Base-by-base conservation (phyloP, 495 filamentous ascomycete species). In the Sordaria brevicollis region DNA sequence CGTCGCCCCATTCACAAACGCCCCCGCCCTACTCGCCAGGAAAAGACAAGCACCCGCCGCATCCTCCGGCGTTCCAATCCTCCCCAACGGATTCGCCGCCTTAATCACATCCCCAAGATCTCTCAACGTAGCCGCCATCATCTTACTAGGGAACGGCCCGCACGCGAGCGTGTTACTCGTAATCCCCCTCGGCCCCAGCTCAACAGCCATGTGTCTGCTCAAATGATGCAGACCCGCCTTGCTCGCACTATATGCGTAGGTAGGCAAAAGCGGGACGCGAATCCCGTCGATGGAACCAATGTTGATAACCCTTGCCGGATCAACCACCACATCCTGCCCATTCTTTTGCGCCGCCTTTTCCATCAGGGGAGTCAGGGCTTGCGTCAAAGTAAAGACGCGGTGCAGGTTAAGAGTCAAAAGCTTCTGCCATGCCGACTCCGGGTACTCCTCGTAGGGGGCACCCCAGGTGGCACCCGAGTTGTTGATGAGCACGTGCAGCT, bases 401-500 rank as follows among this genome's bases (percentile, higher is more conserved):
- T 93, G 88, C 9, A 94, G 86, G 78, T 95, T 95, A 39, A 93
- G 86, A 29, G 90, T 93, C 29, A 94, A 83, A 5, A 94, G 88
- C 67, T 90, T 85, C 4, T 84, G 87, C 89, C 90, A 94, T 33
- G 92, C 91, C 8, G 83, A 70, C 71, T 91, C 86, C 4, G 91
- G 91, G 78, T 91, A 93, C 67, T 85, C 85, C 10, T 90, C 86
- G 80, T 89, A 89, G 4, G 83, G 75, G 31, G 88, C 91, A 68
- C 90, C 91, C 88, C 91, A 93, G 78, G 89, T 92, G 5, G 89
- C 90, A 68, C 92, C 92, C 25, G 86, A 88, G 84, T 96, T 95
- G 84, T 94, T 93, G 75, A 94, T 85, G 3, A 94, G 85, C 66
- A 94, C 82, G 76, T 93, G 86, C 17, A 95, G 86, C 38, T 86